A percentile compares a stretch with the other conserved stretches of the same genome.
Evolutionary conservation across 768 basidiomycete genomes (phyloP).

Genomic region (Lentinula edodes): DNA sequence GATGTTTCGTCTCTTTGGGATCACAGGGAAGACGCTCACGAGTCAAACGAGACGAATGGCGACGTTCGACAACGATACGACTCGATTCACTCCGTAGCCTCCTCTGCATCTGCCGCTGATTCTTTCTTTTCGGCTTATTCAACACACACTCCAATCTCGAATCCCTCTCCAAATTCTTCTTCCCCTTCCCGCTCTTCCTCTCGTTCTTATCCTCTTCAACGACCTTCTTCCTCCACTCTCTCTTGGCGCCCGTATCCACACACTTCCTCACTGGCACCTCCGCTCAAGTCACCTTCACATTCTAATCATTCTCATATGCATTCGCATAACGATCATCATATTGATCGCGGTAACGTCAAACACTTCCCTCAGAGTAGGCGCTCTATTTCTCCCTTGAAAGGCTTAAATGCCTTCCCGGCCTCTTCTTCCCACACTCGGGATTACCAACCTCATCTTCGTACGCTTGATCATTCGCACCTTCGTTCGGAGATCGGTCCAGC

Average conservation of each 20-base stretch:
- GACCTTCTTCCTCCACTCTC: background rate
- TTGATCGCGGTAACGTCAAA: background rate
- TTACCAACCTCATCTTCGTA: background rate
- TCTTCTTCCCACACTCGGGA: background rate
- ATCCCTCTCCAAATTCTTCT: background rate
- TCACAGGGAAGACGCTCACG: background rate
- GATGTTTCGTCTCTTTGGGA: background rate
- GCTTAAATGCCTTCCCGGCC: background rate
- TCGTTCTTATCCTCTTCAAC: background rate
- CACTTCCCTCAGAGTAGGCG: background rate
- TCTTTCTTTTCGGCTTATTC: conserved; percentile 4
- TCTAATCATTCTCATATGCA: background rate
- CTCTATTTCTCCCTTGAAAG: background rate
- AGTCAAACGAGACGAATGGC: background rate
- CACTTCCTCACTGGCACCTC: conserved; percentile 4
- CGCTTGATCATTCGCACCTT: background rate
- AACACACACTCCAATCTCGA: background rate
- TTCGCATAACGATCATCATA: background rate
- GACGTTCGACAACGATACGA: background rate
- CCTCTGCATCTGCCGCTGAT: background rate
- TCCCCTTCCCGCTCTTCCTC: background rate
- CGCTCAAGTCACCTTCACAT: conserved; percentile 7
- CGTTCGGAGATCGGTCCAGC: conserved; percentile 7
- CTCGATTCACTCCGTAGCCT: background rate
- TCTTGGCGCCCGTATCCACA: background rate